A percentile compares a stretch with the other conserved stretches of the same genome.
phyloP scores from a whole-genome alignment of 1,284 basidiomycete species.

The Moniliophthora roreri region DNA sequence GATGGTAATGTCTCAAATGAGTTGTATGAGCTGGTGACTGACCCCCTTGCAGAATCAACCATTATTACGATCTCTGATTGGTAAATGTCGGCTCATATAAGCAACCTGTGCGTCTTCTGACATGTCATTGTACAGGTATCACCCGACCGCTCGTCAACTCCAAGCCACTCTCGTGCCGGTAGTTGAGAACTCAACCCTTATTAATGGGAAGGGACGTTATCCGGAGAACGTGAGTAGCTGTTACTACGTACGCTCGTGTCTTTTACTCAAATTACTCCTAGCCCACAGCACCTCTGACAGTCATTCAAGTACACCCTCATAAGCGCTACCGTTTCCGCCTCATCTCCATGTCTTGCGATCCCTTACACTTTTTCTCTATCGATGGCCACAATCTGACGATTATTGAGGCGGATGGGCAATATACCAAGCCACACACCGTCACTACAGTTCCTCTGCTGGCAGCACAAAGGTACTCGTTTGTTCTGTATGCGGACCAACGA shows the following conservation, averaged over 20 bases:
- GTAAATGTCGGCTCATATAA: conserved; percentile 22
- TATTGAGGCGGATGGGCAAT: conserved; percentile 46
- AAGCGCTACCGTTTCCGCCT: conserved; percentile 37
- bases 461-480: conserved; percentile 38
- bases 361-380: conserved; percentile 38
- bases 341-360: conserved; percentile 32
- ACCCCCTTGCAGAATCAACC: conserved; percentile 23
- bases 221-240: conserved; percentile 5
- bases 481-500: conserved; percentile 31
- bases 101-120: neutral
- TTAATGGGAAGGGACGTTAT: conserved; percentile 31
- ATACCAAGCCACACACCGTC: conserved; percentile 34
- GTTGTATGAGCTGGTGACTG: neutral
- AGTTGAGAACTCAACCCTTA: conserved; percentile 21
- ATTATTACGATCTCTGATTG: conserved; percentile 43
- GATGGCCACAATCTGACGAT: conserved; percentile 43
- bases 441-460: conserved; percentile 38
- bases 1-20: conserved; percentile 22
- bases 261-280: conserved; percentile 13
- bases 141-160: neutral
- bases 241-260: neutral
- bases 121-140: conserved; percentile 4
- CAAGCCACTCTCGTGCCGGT: neutral
- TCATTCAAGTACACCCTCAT: conserved; percentile 24
- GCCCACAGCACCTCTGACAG: conserved; percentile 19